phyloP scores from a whole-genome alignment of 805 yeast species.

The Cyberlindnera mrakii region DNA sequence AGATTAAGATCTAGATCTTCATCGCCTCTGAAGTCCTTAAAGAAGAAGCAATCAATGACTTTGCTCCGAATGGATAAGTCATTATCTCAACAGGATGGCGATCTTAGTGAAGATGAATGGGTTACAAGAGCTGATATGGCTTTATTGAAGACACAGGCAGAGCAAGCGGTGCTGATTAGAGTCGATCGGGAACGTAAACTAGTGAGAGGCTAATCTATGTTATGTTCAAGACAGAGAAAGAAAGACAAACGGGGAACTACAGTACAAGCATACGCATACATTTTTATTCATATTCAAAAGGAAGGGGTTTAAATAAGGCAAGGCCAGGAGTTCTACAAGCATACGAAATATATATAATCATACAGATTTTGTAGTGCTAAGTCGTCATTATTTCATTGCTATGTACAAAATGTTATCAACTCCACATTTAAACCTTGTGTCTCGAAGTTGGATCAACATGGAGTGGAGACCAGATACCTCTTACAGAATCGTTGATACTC shows the following conservation, averaged over 20 bases:
- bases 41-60: slow-evolving; percentile 24
- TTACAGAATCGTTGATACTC: slow-evolving; percentile 73
- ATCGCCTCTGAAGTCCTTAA: slow-evolving; percentile 20
- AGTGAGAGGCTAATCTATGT: slow-evolving; percentile 4
- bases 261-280: background rate
- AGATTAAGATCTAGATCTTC: slow-evolving; percentile 20
- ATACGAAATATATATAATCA: background rate
- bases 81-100: slow-evolving; percentile 5
- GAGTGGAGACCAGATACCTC: slow-evolving; percentile 98
- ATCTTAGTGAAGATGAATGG: slow-evolving; percentile 7
- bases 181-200: slow-evolving; percentile 22
- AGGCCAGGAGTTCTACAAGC: no score
- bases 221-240: no score
- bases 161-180: slow-evolving; percentile 22
- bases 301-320: background rate
- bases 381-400: background rate
- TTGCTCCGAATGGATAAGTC: slow-evolving; percentile 21
- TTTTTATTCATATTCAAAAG: background rate
- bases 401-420: background rate
- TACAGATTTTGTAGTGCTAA: background rate
- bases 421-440: slow-evolving; percentile 25
- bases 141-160: slow-evolving; percentile 15
- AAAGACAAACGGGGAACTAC: no score
- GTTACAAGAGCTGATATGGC: slow-evolving; percentile 17
- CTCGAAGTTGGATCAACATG: slow-evolving; percentile 56